phyloP scores from a whole-genome alignment of 2,329 filamentous ascomycete species.

The Aureobasidium sp. region DNA sequence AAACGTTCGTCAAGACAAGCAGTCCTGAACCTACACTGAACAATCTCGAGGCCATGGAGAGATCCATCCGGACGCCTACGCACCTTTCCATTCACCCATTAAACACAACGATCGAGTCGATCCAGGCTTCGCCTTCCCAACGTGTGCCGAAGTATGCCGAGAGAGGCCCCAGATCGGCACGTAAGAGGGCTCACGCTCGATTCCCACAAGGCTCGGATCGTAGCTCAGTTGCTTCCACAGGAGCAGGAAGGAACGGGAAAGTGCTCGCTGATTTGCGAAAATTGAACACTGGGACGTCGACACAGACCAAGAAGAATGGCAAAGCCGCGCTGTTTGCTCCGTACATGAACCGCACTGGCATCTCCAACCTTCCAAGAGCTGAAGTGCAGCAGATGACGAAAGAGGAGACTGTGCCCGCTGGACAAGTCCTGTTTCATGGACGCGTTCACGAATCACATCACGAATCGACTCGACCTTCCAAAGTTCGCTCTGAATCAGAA shows the following conservation, averaged over 20 bases:
- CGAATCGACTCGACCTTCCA: not conserved
- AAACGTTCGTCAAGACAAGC: slow-evolving; percentile 33
- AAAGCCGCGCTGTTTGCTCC: slow-evolving; percentile 14
- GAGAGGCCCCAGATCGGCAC: not conserved
- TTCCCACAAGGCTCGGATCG: not conserved
- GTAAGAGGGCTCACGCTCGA: not conserved
- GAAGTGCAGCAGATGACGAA: not conserved
- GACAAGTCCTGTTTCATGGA: not conserved
- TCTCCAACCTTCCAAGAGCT: slow-evolving; percentile 11
- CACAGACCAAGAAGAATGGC: not conserved
- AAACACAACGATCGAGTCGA: not conserved
- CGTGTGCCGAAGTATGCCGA: not conserved
- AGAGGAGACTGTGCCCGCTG: not conserved
- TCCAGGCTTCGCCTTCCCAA: not conserved
- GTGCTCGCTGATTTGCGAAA: slow-evolving; percentile 9
- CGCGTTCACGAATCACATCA: not conserved
- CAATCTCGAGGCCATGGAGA: not conserved
- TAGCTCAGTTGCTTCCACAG: not conserved
- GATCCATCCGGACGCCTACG: not conserved
- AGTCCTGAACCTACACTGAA: not conserved
- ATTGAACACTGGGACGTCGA: not conserved
- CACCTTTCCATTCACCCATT: slow-evolving; percentile 1
- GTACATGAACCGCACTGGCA: slow-evolving; percentile 24
- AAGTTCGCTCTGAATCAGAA: slow-evolving; percentile 3
- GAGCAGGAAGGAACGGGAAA: slow-evolving; percentile 6